Evolutionary conservation across 1,284 basidiomycete species (phyloP).

Genomic region (Heterobasidion occidentale): DNA sequence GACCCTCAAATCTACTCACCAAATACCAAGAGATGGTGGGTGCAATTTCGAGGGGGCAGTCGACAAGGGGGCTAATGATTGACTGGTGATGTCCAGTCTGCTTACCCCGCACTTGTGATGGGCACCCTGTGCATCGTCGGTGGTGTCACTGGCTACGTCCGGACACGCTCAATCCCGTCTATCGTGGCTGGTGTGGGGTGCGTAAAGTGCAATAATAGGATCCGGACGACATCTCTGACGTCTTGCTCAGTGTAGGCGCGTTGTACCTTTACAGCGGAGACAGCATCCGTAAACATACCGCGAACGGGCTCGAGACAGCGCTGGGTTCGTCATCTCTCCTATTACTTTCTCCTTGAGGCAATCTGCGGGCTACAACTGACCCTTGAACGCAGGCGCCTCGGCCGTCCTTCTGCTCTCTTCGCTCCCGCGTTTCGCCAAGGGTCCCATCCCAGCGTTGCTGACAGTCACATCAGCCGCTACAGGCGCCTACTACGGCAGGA

Average conservation of each 20-base stretch:
- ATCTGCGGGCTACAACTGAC: not conserved
- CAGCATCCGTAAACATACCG: constrained; percentile 61
- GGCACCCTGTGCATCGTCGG: constrained; percentile 73
- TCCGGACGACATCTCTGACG: not conserved
- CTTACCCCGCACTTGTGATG: constrained; percentile 69
- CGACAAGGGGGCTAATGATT: not conserved
- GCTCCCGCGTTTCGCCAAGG: constrained; percentile 65
- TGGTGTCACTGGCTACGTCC: constrained; percentile 63
- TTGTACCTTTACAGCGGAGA: constrained; percentile 73
- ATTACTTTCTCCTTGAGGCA: not conserved
- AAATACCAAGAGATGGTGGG: too few species aligned
- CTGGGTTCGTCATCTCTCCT: constrained; percentile 43
- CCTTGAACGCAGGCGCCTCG: constrained; percentile 52
- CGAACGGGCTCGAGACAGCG: constrained; percentile 70
- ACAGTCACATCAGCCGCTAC: constrained; percentile 55
- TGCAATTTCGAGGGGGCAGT: too few species aligned
- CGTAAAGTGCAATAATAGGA: constrained; percentile 12
- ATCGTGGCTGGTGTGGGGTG: constrained; percentile 75
- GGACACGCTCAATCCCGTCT: constrained; percentile 70
- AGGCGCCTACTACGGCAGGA: constrained; percentile 68
- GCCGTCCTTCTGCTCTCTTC: constrained; percentile 75
- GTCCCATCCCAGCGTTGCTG: constrained; percentile 68
- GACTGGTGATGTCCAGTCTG: constrained; percentile 47
- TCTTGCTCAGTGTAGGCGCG: constrained; percentile 52
- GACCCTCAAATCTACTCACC: too few species aligned